Evolutionary conservation across 1,139 yeast species (phyloP), one percentile per base, ranked within the genome.

Genomic region (Suhomyces kunorum): DNA sequence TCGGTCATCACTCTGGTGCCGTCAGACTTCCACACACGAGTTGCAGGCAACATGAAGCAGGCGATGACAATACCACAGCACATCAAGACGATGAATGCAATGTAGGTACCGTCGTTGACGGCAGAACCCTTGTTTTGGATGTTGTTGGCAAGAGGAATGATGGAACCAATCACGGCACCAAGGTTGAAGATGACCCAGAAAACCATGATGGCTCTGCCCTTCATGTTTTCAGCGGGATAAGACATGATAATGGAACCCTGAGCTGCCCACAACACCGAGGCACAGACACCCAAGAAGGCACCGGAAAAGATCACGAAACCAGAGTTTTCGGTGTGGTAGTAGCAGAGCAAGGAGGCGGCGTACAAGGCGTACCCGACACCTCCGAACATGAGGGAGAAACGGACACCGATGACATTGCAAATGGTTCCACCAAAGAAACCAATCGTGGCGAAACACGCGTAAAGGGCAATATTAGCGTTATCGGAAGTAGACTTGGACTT

Each of bases 171-270:
- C 38, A 79, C 84, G 11, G 80, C 82, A 53, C 86, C 86, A 48
- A 80, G 61, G 61, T 80, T 79, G 68, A 80, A 80, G 43, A 80
- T 76, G 42, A 76, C 66, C 86, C 86, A 80, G 58, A 80, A 80
- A 16, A 75, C 57, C 73, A 70, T 67, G 38, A 80, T 69, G 39
- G 79, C 80, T 37, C 64, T 61, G 39, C 83, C 86, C 59, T 80
- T 80, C 31, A 56, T 63, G 35, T 63, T 57, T 58, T 80, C 84
- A n/a, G 77, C 58, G 5, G 84, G 79, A 48, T 80, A 80, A 13
- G 80, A 65, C 71, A 80, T 72, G 50, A 79, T 72, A 34, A 80
- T 69, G 31, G 77, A 64, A 43, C 83, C 82, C 55, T 79, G 84
- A 28, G 81, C 82, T 31, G 81, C 74, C 85, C 85, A 80, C 35